These are phyloP conservation scores for Saprolegnia diclina DNA, from an alignment of 352 stramenopile genomes.

Conservation along the genomic window DNA sequence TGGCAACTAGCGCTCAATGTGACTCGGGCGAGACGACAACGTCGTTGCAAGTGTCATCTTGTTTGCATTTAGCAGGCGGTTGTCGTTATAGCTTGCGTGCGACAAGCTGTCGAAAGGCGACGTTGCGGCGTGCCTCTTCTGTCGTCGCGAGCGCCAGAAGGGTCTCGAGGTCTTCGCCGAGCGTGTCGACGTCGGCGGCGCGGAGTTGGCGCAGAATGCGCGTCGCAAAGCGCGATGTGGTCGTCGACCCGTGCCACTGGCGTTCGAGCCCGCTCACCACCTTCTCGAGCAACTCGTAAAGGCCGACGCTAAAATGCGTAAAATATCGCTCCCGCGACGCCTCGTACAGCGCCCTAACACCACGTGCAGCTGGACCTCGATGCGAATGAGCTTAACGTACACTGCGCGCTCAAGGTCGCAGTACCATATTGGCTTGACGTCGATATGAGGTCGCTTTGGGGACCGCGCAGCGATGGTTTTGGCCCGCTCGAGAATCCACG, in stretches of 20 bases:
- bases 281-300: neutral
- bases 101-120: neutral
- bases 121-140: slow-evolving; percentile 7
- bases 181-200: neutral
- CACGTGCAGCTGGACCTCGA: neutral
- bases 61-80: neutral
- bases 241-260: neutral
- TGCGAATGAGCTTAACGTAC: neutral
- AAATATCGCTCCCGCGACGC: neutral
- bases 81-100: neutral
- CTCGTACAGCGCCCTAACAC: neutral
- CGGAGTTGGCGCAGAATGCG: neutral
- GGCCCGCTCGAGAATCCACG: slow-evolving; percentile 4
- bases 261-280: neutral
- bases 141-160: neutral
- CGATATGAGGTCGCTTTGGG: neutral
- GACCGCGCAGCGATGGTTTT: neutral
- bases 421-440: slow-evolving; percentile 4
- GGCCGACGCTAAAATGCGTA: neutral
- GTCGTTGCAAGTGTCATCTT: neutral
- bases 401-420: neutral
- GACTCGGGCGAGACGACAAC: neutral
- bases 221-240: neutral
- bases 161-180: neutral
- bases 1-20: too few relatives aligned